A percentile compares a stretch with the other conserved stretches of the same genome.
These are phyloP conservation scores for Bipolaris gigantea DNA, from an alignment of 2,329 filamentous ascomycete genomes.

Conservation along the genomic window DNA sequence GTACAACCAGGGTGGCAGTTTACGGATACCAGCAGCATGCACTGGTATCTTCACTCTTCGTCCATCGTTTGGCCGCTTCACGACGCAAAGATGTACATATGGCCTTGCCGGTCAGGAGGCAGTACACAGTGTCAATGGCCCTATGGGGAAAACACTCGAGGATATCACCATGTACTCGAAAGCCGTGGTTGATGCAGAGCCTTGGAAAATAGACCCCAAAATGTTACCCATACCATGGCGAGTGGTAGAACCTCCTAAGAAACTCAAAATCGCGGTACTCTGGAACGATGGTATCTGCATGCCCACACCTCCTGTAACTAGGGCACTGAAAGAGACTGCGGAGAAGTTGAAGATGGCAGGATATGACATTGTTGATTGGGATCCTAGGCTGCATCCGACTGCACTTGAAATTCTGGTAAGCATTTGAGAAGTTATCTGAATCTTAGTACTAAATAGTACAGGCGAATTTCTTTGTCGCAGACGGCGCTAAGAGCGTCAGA, in stretches of 20 bases:
- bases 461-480: conserved; percentile 52
- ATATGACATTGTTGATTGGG: conserved; percentile 61
- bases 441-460: conserved; percentile 12
- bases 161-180: conserved; percentile 53
- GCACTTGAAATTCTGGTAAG: conserved; percentile 55
- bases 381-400: conserved; percentile 56
- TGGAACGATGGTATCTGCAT: conserved; percentile 54
- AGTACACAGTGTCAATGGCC: conserved; percentile 65
- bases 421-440: background rate
- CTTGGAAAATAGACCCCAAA: conserved; percentile 57
- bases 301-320: conserved; percentile 56
- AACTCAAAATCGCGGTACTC: conserved; percentile 62
- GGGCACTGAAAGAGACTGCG: conserved; percentile 60
- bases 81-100: conserved; percentile 57
- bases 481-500: conserved; percentile 54
- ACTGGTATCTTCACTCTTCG: conserved; percentile 61
- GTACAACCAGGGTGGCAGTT: conserved; percentile 49
- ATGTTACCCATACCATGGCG: conserved; percentile 59
- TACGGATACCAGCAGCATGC: conserved; percentile 60
- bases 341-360: conserved; percentile 55
- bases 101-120: conserved; percentile 68
- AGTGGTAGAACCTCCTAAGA: conserved; percentile 46
- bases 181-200: conserved; percentile 48
- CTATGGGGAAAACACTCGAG: conserved; percentile 59
- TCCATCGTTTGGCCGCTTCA: conserved; percentile 62